phyloP scores from a whole-genome alignment of 2,329 filamentous ascomycete genomes.

The Mycosphaerella sp. region DNA sequence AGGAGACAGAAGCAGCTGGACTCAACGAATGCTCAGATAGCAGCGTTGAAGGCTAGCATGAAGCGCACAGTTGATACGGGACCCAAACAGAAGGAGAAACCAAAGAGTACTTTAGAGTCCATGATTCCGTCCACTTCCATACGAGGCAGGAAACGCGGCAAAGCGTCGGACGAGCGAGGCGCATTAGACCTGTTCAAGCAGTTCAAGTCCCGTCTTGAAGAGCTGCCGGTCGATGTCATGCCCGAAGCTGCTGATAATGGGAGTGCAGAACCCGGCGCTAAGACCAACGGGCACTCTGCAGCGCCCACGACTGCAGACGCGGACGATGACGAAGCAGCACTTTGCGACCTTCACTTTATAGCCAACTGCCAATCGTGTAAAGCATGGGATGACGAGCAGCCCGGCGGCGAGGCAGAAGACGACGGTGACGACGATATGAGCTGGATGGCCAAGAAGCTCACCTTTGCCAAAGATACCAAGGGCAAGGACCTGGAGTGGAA shows the following conservation, averaged over 20 bases:
- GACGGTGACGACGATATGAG: slow-evolving; percentile 50
- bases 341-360: slow-evolving; percentile 95
- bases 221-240: slow-evolving; percentile 21
- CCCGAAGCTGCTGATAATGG: background rate
- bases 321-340: slow-evolving; percentile 60
- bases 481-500: slow-evolving; percentile 90
- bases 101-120: slow-evolving; percentile 62
- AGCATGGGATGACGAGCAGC: slow-evolving; percentile 67
- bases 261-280: background rate
- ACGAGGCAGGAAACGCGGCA: slow-evolving; percentile 62
- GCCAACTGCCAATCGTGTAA: slow-evolving; percentile 89
- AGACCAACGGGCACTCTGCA: slow-evolving; percentile 10
- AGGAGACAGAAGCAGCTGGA: slow-evolving; percentile 45
- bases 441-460: slow-evolving; percentile 83
- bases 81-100: slow-evolving; percentile 47
- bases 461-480: slow-evolving; percentile 80
- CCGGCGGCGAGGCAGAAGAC: slow-evolving; percentile 50
- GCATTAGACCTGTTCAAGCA: slow-evolving; percentile 66
- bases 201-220: slow-evolving; percentile 72
- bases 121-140: slow-evolving; percentile 69
- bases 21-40: slow-evolving; percentile 71
- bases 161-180: slow-evolving; percentile 47
- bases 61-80: slow-evolving; percentile 50
- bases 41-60: slow-evolving; percentile 75
- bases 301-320: slow-evolving; percentile 26